phyloP scores from a whole-genome alignment of 331 rosid species.

The Quercus lobata region DNA sequence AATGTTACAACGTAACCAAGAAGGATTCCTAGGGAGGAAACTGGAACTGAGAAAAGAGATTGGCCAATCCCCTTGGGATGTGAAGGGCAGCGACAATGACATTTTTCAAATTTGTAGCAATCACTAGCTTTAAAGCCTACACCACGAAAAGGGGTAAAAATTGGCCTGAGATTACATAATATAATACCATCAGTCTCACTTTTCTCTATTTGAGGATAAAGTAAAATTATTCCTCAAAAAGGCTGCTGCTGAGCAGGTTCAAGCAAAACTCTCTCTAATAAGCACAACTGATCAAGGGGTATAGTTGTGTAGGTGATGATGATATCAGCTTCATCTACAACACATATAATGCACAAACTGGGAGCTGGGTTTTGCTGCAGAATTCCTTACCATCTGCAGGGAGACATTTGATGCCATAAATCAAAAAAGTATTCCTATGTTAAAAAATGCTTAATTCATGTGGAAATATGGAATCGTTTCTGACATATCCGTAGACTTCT shows the following conservation, averaged over 20 bases:
- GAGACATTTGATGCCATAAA: neutral
- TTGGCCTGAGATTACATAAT: neutral
- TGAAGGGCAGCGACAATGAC: conserved; percentile 43
- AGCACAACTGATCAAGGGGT: neutral
- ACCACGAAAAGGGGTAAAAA: neutral
- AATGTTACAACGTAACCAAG: conserved; percentile 17
- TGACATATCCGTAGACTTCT: neutral
- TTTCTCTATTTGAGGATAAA: neutral
- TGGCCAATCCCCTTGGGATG: conserved; percentile 28
- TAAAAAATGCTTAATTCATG: neutral
- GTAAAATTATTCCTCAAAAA: neutral
- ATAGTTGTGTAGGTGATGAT: neutral
- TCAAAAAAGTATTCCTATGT: neutral
- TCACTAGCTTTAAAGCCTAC: conserved; percentile 2
- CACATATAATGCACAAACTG: neutral
- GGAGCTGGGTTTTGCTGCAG: neutral
- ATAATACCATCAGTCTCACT: neutral
- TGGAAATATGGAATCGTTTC: neutral
- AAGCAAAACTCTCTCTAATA: neutral
- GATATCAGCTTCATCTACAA: neutral
- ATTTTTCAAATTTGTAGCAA: conserved; percentile 8
- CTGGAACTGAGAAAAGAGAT: conserved; percentile 30
- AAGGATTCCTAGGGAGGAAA: conserved; percentile 32
- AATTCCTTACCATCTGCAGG: neutral
- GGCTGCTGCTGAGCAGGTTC: neutral